These are phyloP conservation scores for Achaetomium macrosporum DNA, from an alignment of 2,329 filamentous ascomycete species.

Conservation along the genomic window DNA sequence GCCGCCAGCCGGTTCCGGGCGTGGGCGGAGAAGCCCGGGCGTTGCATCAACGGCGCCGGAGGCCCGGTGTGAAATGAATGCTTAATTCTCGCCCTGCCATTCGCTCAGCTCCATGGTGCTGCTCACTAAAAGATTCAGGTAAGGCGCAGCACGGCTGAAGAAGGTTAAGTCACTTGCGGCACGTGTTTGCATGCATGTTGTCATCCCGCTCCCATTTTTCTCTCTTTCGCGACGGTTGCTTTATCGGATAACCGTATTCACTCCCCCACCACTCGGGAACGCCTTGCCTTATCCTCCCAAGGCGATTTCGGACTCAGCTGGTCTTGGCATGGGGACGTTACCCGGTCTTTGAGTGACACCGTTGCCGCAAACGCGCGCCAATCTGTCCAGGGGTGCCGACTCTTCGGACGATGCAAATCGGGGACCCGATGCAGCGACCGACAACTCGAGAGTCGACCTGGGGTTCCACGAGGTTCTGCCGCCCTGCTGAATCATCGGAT, in stretches of 20 bases:
- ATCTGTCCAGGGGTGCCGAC: not conserved
- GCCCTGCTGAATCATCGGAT: not conserved
- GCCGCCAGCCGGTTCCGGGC: slow-evolving; percentile 15
- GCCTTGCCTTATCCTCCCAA: slow-evolving; percentile 17
- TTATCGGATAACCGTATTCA: slow-evolving; percentile 10
- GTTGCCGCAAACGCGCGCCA: slow-evolving; percentile 16
- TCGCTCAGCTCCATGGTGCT: slow-evolving; percentile 10
- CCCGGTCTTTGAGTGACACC: not conserved
- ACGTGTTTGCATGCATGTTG: slow-evolving; percentile 5
- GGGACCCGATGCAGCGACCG: slow-evolving; percentile 3
- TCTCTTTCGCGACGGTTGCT: slow-evolving; percentile 12
- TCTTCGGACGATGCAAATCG: not conserved
- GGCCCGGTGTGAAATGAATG: slow-evolving; percentile 10
- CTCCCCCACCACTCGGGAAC: slow-evolving; percentile 3
- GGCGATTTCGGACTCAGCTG: slow-evolving; percentile 18
- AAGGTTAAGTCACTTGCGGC: not conserved
- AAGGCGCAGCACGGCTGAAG: slow-evolving; percentile 26
- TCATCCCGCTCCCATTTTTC: slow-evolving; percentile 4
- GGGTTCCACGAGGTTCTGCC: slow-evolving; percentile 3
- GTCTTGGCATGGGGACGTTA: slow-evolving; percentile 12
- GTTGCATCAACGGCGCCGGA: slow-evolving; percentile 7
- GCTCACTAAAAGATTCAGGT: slow-evolving; percentile 21
- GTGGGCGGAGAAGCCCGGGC: not conserved
- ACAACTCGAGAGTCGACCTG: slow-evolving; percentile 1
- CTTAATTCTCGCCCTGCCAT: slow-evolving; percentile 9